Base-by-base conservation (phyloP, 2,329 filamentous ascomycete species). In the Neospermospora avenae region DNA sequence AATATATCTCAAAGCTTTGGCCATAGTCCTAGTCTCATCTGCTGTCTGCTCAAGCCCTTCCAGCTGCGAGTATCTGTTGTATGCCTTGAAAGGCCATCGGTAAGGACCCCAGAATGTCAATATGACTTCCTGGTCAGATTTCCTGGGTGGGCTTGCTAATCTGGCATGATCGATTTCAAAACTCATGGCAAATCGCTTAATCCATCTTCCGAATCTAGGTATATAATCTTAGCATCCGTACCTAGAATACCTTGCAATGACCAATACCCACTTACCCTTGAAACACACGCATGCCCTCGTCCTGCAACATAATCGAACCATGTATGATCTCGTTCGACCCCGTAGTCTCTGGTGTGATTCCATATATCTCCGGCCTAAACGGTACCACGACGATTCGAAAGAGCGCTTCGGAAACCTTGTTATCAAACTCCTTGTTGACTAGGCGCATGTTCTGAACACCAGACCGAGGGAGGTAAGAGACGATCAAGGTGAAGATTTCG, bases 381-480 rank as follows among this genome's bases (percentile, higher is more conserved):
- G 84, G 84, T 1, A 87, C 82, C 5, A 89, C 84, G 8, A 87
- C 82, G 46, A 83, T 84, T 59, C 79, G 77, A 70, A 88, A 89
- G 48, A 87, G 78, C 42, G 78, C 75, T 41, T 78, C 76, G 0
- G 84, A 85, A 1, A 86, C 77, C 61, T 82, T 83, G 13, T 71
- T 65, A 61, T 88, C 84, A 62, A 85, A 83, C 58, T 86, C 83
- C 39, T 75, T 77, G 67, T 78, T 83, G 3, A 88, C 85, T 3
- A 88, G 75, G 4, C 87, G 82, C 72, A 89, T 78, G 31, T 74
- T 78, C 70, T 84, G 82, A 54, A 88, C 76, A 62, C 86, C 83
- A 35, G 80, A 76, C 4, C 83, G 81, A 8, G 82, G 78, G 5
- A 90, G 77, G 68, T 83, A 74, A 1, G 73, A 68, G 6, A 79